These are phyloP conservation scores for Phaeoacremonium minimum DNA, from an alignment of 2,329 filamentous ascomycete species.

Conservation along the genomic window DNA sequence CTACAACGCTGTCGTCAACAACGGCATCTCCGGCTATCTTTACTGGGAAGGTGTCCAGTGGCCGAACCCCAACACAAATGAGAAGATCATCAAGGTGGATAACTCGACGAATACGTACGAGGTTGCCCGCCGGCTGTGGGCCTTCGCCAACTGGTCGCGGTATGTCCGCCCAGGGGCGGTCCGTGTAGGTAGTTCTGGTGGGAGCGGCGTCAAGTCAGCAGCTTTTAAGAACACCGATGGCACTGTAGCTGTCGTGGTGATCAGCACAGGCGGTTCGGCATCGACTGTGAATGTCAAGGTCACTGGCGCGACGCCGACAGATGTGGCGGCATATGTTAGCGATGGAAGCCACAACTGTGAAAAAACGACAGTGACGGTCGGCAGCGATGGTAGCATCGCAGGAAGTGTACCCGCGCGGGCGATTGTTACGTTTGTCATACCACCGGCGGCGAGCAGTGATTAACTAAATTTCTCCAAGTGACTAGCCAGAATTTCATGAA, in stretches of 20 bases:
- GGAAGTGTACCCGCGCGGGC: conserved; percentile 25
- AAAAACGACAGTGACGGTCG: conserved; percentile 12
- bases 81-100: conserved; percentile 24
- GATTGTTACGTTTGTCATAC: conserved; percentile 15
- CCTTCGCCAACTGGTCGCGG: conserved; percentile 33
- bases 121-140: conserved; percentile 29
- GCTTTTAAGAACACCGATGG: conserved; percentile 32
- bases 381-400: conserved; percentile 12
- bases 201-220: conserved; percentile 20
- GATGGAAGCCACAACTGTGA: conserved; percentile 17
- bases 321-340: conserved; percentile 16
- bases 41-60: conserved; percentile 46
- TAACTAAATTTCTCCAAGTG: too few species aligned
- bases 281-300: conserved; percentile 12
- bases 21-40: conserved; percentile 45
- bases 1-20: conserved; percentile 41
- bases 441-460: not conserved
- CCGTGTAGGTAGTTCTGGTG: conserved; percentile 21
- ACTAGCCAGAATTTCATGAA: too few species aligned
- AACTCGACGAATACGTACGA: conserved; percentile 24
- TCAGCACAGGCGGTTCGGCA: conserved; percentile 18
- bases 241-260: conserved; percentile 29
- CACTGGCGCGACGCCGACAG: conserved; percentile 7
- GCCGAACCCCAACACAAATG: conserved; percentile 26
- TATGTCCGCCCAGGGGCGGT: conserved; percentile 31